Base-by-base conservation (phyloP, 768 basidiomycete genomes). In the Arthromyces matolae region DNA sequence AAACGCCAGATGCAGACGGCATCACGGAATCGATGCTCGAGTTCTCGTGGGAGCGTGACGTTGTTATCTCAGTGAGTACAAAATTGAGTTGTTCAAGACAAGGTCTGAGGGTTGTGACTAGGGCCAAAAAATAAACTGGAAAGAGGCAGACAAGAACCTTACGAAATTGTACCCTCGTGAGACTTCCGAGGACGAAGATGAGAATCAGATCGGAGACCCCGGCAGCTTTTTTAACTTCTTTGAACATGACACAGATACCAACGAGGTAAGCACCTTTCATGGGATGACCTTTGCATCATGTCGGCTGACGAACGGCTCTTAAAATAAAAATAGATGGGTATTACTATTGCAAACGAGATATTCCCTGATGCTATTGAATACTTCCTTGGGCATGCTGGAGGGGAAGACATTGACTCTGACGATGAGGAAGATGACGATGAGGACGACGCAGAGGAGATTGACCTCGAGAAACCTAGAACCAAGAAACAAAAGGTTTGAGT, bases 141-240 rank as follows among this genome's bases (percentile, higher is more conserved):
- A 91, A 64, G 83, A 87, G 53, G 68, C 83, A 24, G 73, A 78
- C 23, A 83, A 87, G 52, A 82, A 81, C n/a, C 61, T 93, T 62
- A 89, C 87, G 19, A 89, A 89, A 62, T 55, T 84, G 45, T 84
- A 92, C 64, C 88, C 89, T 31, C 81, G 83, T 27, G 76, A 80
- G 45, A 57, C 62, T 25, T 82, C 73, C 41, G 81, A 81, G 8
- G 79, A 77, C 20, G 87, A 86, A 14, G 77, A 80, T 20, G 84
- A 84, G 27, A 28, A 32, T 25, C 56, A 76, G 33, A 72, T 78
- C 20, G 90, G 19, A 18, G 45, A 93, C 40, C 67, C 76, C 40
- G 90, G 90, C 47, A 89, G 83, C 60, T 90, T 93, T 73, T 93
- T 93, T 78, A 90, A 91, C 70, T 85, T 86, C 61, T 91, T 93